Base-by-base conservation (phyloP, 257 asterid genomes). In the Scutellaria barbata region DNA sequence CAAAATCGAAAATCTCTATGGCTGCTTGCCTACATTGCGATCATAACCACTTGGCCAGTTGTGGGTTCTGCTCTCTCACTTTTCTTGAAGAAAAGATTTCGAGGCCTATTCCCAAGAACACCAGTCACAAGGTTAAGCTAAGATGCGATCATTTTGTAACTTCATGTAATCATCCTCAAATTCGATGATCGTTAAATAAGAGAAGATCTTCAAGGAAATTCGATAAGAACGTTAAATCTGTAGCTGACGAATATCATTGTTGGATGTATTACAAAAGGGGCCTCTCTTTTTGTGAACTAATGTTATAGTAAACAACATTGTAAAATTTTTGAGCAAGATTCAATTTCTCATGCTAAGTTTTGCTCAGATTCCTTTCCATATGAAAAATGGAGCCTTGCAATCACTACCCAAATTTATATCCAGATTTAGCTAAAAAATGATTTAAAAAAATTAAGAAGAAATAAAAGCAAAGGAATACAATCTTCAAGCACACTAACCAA, bases 41-140 rank as follows among this genome's bases (percentile, higher is more conserved):
- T 92, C 69, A n/a, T 84, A 13, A 86, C 90, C 55, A 85, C 89
- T 56, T 88, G 96, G 92, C 98, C 98, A 6, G 62, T 90, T 42
- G 68, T 86, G 69, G 96, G 96, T 33, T 80, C 91, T 40, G 86
- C 81, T 52, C 74, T 85, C 42, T 58, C 79, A 7, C 56, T 77
- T 33, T 82, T 89, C 80, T 71, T 83, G 67, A 77, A 80, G 86
- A 89, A 75, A 43, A 86, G 76, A 74, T 77, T 83, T 68, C 77
- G 43, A 25, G 53, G 61, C 51, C 47, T 82, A 25, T 57, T 82
- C 69, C 72, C 82, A 18, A 50, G 41, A 73, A 51, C 73, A 41
- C 77, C 86, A 1, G n/a, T 17, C 25, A 66, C 45, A 78, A 81
- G 77, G 73, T 76, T 46, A 63, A 20, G 45, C 37, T 61, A 56